Base-by-base conservation (phyloP, 139 green algal genomes). In the Chlorella sp. region DNA sequence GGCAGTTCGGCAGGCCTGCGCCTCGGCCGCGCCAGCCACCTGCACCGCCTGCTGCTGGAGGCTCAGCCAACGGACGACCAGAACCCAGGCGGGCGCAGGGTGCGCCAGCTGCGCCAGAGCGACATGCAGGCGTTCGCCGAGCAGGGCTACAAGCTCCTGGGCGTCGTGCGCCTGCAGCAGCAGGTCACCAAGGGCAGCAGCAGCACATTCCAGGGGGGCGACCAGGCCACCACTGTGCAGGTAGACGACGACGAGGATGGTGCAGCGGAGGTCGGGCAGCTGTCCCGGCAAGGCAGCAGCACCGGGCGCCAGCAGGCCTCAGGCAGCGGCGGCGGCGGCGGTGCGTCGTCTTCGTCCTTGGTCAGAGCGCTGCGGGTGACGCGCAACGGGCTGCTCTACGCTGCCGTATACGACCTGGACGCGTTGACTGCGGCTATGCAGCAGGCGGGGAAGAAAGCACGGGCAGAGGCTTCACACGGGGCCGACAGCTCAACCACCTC, bases 401-500 rank as follows among this genome's bases (percentile, higher is more conserved):
- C 61, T 17, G 61, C 61, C 61, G 34, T 30, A 27, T 67, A 67
- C 29, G 61, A 67, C 29, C 61, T 67, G 61, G 61, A 30, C 2
- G 61, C 61, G 3, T 27, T 67, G 3, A 35, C 61, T 5, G 6
- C 42, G 42, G 42, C 42, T 24, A 24, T 62, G 14, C 51, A 29
- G 5, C 14, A 31, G 51, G 14, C 29, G 5, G 6, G 3, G 3
- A 17, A 3, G 51, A n/a, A n/a, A n/a, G n/a, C n/a, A n/a, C n/a
- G n/a, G n/a, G n/a, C n/a, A n/a, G n/a, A n/a, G n/a, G n/a, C n/a
- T n/a, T n/a, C n/a, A n/a, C n/a, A n/a, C n/a, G n/a, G n/a, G n/a
- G n/a, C n/a, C n/a, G n/a, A n/a, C n/a, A n/a, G n/a, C n/a, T n/a
- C n/a, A n/a, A n/a, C n/a, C n/a, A n/a, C n/a, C n/a, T n/a, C n/a